A percentile compares a stretch with the other conserved stretches of the same genome.
phyloP scores from a whole-genome alignment of 169 alveolate genomes.

The Plasmodium gaboni region DNA sequence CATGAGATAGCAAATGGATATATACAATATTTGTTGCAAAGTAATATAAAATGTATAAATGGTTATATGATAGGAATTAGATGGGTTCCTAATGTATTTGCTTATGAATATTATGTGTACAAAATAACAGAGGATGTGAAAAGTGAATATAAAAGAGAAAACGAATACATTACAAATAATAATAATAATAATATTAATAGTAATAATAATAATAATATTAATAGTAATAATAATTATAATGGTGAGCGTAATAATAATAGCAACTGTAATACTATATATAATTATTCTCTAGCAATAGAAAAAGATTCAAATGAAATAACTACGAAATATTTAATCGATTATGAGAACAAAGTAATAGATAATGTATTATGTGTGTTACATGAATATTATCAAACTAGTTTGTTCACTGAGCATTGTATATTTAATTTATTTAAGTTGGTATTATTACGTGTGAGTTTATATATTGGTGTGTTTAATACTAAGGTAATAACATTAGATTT shows the following conservation, averaged over 20 bases:
- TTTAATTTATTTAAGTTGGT: constrained; percentile 68
- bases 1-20: constrained; percentile 66
- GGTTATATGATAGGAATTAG: constrained; percentile 69
- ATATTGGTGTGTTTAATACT: constrained; percentile 27
- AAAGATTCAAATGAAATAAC: constrained; percentile 23
- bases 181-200: background rate
- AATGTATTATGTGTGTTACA: constrained; percentile 61
- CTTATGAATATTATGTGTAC: constrained; percentile 71
- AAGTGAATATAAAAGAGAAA: background rate
- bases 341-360: constrained; percentile 45
- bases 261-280: constrained; percentile 10
- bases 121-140: constrained; percentile 40
- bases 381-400: constrained; percentile 67
- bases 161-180: no score
- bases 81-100: constrained; percentile 66
- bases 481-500: constrained; percentile 54
- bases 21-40: constrained; percentile 34
- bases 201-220: background rate
- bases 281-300: constrained; percentile 29
- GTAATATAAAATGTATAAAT: constrained; percentile 65
- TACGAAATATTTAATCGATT: constrained; percentile 48
- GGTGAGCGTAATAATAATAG: background rate
- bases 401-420: constrained; percentile 72
- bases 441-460: constrained; percentile 44
- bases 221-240: no score